Conservation (phyloP, 164 flowering plant species). For the Buxus sempervirens region DNA sequence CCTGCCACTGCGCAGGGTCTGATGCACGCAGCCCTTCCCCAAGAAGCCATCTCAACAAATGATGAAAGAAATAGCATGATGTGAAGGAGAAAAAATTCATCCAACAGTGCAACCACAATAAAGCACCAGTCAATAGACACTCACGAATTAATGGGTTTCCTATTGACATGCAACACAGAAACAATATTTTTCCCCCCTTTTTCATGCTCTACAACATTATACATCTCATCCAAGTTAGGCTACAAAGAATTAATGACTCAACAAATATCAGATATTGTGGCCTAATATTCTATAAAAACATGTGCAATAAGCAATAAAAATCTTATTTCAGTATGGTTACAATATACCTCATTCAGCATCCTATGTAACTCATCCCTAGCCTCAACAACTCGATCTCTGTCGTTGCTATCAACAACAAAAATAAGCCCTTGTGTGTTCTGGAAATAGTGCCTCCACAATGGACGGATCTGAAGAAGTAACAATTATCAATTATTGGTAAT, state of each 20-base stretch:
- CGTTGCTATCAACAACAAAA: constrained; percentile 81
- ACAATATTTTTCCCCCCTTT: too few species aligned
- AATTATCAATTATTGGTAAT: not conserved
- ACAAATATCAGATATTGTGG: not conserved
- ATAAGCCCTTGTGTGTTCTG: constrained; percentile 78
- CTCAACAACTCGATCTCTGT: constrained; percentile 62
- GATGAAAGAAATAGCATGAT: too few species aligned
- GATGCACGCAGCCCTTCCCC: too few species aligned
- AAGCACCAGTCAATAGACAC: too few species aligned
- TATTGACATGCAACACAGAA: too few species aligned
- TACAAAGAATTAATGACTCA: not conserved
- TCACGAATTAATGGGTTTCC: too few species aligned
- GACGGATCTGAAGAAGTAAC: constrained; percentile 45
- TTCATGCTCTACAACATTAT: too few species aligned
- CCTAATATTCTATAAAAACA: not conserved
- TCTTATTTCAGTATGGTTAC: not conserved
- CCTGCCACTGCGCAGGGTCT: too few species aligned
- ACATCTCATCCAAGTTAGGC: not conserved
- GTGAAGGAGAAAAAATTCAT: too few species aligned
- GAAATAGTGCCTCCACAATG: constrained; percentile 80
- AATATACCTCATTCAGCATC: constrained; percentile 69
- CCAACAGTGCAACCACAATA: too few species aligned
- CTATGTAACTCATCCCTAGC: constrained; percentile 80
- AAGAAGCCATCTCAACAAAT: too few species aligned
- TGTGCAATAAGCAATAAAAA: not conserved